These are phyloP conservation scores for Cercospora citrullina DNA, from an alignment of 2,329 filamentous ascomycete species.

Conservation along the genomic window DNA sequence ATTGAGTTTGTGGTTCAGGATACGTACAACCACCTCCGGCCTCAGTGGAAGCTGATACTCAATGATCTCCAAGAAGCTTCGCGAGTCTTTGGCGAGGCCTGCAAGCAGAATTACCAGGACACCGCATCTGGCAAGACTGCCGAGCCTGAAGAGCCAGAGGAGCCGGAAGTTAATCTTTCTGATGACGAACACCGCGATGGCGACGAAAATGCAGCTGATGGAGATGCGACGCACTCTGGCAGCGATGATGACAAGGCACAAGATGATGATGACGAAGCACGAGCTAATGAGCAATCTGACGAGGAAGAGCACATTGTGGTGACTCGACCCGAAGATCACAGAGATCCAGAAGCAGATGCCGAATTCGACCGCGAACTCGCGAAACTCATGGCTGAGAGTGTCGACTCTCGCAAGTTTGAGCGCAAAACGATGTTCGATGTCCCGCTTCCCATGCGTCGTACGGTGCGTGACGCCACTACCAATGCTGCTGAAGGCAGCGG, in stretches of 20 bases:
- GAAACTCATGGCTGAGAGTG: constrained; percentile 96
- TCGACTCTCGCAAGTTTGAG: constrained; percentile 94
- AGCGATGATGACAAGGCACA: constrained; percentile 55
- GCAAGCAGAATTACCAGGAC: constrained; percentile 83
- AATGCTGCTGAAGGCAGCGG: constrained; percentile 44
- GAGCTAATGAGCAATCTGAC: constrained; percentile 54
- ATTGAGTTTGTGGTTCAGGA: constrained; percentile 96
- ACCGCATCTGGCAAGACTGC: constrained; percentile 67
- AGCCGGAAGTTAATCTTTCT: constrained; percentile 54
- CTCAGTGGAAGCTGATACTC: constrained; percentile 83
- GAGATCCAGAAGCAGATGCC: constrained; percentile 90
- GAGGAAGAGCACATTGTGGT: constrained; percentile 88
- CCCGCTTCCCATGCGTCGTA: constrained; percentile 83
- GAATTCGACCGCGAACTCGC: constrained; percentile 98
- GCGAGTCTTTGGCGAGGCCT: constrained; percentile 80
- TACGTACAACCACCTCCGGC: constrained; percentile 78
- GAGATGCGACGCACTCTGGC: constrained; percentile 50
- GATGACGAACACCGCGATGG: constrained; percentile 74
- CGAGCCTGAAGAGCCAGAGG: constrained; percentile 67
- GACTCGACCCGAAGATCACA: constrained; percentile 82
- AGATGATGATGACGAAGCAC: constrained; percentile 52
- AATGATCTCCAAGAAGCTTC: constrained; percentile 79
- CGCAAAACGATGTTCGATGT: constrained; percentile 93
- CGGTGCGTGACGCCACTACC: constrained; percentile 56
- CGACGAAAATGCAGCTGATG: constrained; percentile 61